Percentiles rank a stretch among this genome's conserved stretches.
Evolutionary conservation across 164 flowering plant genomes (phyloP).

Genomic region (Vitis labrusca): DNA sequence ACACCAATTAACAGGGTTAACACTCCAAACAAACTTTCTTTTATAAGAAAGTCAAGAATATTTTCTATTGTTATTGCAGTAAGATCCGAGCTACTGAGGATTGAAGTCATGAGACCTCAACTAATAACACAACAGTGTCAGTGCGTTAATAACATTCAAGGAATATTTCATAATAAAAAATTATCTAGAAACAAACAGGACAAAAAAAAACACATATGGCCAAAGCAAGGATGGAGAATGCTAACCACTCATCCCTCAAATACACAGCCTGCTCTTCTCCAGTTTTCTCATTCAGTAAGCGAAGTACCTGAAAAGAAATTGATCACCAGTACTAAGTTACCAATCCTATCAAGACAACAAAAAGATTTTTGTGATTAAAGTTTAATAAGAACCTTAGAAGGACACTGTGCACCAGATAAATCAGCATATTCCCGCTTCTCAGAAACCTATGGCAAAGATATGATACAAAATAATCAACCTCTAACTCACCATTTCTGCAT

Average conservation of each 20-base stretch:
- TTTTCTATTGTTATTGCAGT: no score
- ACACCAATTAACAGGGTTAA: no score
- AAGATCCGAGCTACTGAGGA: no score
- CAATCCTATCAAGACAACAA: background rate
- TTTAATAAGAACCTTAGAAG: conserved; percentile 51
- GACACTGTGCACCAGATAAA: conserved; percentile 30
- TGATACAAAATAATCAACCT: conserved; percentile 13
- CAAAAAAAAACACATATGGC: background rate
- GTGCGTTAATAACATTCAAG: no score
- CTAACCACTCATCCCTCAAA: conserved; percentile 87
- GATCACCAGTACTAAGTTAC: conserved; percentile 3
- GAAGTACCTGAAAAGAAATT: conserved; percentile 58
- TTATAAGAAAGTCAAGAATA: no score
- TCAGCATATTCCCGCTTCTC: conserved; percentile 55
- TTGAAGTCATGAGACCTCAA: background rate
- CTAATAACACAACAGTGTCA: background rate
- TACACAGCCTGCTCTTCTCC: conserved; percentile 72
- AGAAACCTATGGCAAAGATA: conserved; percentile 54
- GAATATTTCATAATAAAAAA: background rate
- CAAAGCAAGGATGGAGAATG: conserved; percentile 6
- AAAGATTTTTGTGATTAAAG: background rate
- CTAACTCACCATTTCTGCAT: background rate
- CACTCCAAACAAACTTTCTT: no score
- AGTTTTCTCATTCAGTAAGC: conserved; percentile 74
- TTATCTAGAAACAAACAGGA: background rate